These are phyloP conservation scores for Volvox reticuliferus DNA, from an alignment of 139 green algal species.

Conservation along the genomic window DNA sequence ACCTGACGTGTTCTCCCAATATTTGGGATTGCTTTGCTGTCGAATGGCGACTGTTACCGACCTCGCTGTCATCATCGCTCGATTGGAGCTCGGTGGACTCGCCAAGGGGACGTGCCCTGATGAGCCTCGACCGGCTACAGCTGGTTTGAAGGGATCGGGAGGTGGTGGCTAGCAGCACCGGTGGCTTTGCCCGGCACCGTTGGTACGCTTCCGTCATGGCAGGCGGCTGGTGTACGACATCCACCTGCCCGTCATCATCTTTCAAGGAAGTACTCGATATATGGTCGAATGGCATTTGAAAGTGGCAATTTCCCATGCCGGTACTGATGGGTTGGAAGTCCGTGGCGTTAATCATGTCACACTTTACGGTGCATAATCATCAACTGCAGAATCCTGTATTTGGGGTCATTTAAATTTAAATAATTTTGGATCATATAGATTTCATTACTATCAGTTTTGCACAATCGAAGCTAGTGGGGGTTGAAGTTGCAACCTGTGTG, in stretches of 20 bases:
- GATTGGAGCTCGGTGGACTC: not conserved
- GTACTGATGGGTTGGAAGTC: not conserved
- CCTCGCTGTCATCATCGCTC: not conserved
- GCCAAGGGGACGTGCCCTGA: not conserved
- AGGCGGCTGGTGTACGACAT: not conserved
- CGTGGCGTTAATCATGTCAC: too few relatives aligned
- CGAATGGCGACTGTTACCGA: not conserved
- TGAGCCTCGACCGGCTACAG: not conserved
- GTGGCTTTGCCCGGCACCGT: not conserved
- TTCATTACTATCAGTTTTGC: too few relatives aligned
- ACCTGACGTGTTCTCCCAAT: not conserved
- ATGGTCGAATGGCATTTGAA: not conserved
- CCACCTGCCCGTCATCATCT: not conserved
- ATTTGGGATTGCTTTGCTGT: not conserved
- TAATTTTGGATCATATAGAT: too few relatives aligned
- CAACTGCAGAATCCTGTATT: too few relatives aligned
- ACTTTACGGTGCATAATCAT: too few relatives aligned
- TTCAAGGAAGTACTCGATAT: not conserved
- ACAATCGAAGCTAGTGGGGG: too few relatives aligned
- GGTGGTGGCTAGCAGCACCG: not conserved
- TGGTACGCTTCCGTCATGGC: not conserved
- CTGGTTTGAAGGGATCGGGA: not conserved
- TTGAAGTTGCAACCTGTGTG: too few relatives aligned
- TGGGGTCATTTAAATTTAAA: too few relatives aligned
- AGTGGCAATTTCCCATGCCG: not conserved